These are phyloP conservation scores for Cutaneotrichosporon dermatis DNA, from an alignment of 1,284 basidiomycete species.

Conservation along the genomic window DNA sequence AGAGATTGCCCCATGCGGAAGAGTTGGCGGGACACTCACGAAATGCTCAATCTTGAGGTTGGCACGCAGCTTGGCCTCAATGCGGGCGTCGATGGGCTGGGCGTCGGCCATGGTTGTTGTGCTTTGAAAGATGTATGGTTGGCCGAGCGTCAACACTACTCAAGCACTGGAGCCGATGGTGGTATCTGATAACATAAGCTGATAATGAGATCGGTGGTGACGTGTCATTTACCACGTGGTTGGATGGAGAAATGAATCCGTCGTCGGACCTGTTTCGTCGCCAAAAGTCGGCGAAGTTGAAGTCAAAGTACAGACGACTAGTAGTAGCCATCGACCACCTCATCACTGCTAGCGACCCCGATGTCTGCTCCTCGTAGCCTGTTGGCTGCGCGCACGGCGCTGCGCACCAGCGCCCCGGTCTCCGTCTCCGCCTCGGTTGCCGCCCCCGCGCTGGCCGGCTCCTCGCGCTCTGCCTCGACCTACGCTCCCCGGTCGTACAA, in stretches of 20 bases:
- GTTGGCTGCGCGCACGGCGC: slow-evolving; percentile 5
- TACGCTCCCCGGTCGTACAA: not conserved
- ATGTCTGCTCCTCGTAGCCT: slow-evolving; percentile 2
- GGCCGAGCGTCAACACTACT: not conserved
- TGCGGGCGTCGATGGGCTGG: slow-evolving; percentile 15
- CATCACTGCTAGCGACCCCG: not conserved
- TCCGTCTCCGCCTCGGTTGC: not conserved
- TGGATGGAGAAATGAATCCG: not conserved
- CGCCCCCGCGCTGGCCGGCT: not conserved
- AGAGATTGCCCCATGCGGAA: not conserved
- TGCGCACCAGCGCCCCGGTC: not conserved
- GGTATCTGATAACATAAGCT: slow-evolving; percentile 1
- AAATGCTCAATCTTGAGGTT: slow-evolving; percentile 15
- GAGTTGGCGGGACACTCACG: slow-evolving; percentile 4
- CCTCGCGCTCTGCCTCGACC: slow-evolving; percentile 13
- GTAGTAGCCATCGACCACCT: not conserved
- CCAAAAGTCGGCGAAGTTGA: slow-evolving; percentile 12
- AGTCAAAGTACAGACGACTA: too few species aligned
- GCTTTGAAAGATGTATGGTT: not conserved
- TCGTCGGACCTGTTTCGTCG: not conserved
- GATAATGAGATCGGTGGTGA: not conserved
- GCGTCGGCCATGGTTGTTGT: not conserved
- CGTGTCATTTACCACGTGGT: slow-evolving; percentile 3
- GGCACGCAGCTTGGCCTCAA: slow-evolving; percentile 19
- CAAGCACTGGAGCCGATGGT: too few species aligned